These are phyloP conservation scores for Venturiaceae sp. DNA, from an alignment of 2,329 filamentous ascomycete genomes.

Conservation along the genomic window DNA sequence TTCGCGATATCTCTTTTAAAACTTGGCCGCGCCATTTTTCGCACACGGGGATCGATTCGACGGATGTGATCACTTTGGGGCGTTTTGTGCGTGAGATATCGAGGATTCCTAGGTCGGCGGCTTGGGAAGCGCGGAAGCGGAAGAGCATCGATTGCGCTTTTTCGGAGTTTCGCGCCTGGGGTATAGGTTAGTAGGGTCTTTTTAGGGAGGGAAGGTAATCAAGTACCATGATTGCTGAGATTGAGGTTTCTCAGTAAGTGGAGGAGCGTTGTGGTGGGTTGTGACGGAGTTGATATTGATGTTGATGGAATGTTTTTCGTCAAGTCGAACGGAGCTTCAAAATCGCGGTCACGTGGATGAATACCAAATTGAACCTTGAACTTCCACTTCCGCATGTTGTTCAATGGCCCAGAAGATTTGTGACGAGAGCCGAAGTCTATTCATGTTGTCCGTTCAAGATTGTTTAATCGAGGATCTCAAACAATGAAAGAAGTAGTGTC, in stretches of 20 bases:
- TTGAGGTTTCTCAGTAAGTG: background rate
- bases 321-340: no score
- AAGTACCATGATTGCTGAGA: background rate
- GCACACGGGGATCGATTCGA: constrained; percentile 74
- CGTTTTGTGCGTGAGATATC: constrained; percentile 83
- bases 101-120: constrained; percentile 90
- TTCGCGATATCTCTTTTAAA: constrained; percentile 92
- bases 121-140: constrained; percentile 96
- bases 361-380: background rate
- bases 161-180: constrained; percentile 87
- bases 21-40: constrained; percentile 99
- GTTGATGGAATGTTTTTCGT: background rate
- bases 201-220: background rate
- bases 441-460: no score
- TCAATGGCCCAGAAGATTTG: no score
- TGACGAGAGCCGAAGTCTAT: no score
- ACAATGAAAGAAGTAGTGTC: no score
- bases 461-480: no score
- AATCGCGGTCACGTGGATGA: no score
- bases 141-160: constrained; percentile 99
- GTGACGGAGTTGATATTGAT: background rate
- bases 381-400: no score
- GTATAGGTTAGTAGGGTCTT: constrained; percentile 14
- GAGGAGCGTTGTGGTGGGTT: background rate
- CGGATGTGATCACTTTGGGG: constrained; percentile 81